Percentiles rank a stretch among this genome's conserved stretches.
Conservation (phyloP, 108 stramenopile genomes). For the Craspedostauros australis region DNA sequence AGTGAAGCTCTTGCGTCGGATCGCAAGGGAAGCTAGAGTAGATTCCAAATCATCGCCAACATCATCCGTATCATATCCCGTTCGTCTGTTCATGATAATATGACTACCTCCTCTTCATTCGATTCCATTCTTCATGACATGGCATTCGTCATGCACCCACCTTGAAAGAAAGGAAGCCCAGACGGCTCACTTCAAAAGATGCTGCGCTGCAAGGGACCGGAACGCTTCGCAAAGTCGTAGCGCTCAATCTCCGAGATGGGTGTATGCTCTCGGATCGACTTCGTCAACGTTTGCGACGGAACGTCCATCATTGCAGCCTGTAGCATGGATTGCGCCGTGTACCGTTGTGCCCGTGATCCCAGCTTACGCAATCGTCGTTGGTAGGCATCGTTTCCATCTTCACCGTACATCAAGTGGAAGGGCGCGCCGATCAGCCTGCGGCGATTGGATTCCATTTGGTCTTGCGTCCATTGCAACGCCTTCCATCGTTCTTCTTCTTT, state of each 20-base stretch:
- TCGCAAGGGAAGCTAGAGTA: too few relatives aligned
- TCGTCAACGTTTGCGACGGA: slow-evolving; percentile 13
- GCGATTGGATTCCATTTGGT: slow-evolving; percentile 3
- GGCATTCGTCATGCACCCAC: too few relatives aligned
- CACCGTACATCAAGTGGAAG: slow-evolving; percentile 31
- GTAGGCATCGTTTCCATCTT: slow-evolving; percentile 29
- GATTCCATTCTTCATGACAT: too few relatives aligned
- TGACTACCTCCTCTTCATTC: too few relatives aligned
- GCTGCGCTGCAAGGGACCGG: slow-evolving; percentile 25
- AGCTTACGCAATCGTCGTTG: slow-evolving; percentile 31
- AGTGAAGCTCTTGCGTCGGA: too few relatives aligned
- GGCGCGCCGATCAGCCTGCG: slow-evolving; percentile 18
- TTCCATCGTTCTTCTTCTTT: slow-evolving; percentile 15
- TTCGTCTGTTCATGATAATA: too few relatives aligned
- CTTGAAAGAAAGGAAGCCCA: too few relatives aligned
- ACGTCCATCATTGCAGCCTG: slow-evolving; percentile 9
- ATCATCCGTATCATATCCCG: too few relatives aligned
- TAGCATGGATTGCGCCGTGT: slow-evolving; percentile 7
- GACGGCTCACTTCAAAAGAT: slow-evolving; percentile 16
- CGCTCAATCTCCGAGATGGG: slow-evolving; percentile 1
- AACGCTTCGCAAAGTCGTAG: slow-evolving; percentile 13
- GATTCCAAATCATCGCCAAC: too few relatives aligned
- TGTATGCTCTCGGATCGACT: slow-evolving; percentile 10
- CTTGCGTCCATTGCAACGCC: background rate
- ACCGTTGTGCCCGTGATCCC: slow-evolving; percentile 1